Percentiles rank a stretch among this genome's conserved stretches.
phyloP scores from a whole-genome alignment of 805 yeast species.

The Priceomyces carsonii region DNA sequence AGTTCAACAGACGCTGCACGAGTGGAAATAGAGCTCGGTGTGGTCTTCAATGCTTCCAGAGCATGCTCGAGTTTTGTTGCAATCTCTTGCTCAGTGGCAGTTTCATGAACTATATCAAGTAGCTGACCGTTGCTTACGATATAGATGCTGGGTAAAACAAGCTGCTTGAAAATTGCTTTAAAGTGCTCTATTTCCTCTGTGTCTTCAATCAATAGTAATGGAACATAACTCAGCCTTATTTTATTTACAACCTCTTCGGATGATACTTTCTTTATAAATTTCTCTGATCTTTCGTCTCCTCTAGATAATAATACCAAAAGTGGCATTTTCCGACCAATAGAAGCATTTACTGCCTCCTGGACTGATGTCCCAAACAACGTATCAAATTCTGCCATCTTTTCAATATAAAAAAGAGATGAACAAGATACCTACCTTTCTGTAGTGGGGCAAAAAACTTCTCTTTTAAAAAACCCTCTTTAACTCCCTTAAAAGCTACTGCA shows the following conservation, averaged over 20 bases:
- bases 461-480: no score
- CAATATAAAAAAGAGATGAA: no score
- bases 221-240: constrained; percentile 13
- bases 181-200: constrained; percentile 33
- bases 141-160: constrained; percentile 56
- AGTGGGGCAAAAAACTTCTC: no score
- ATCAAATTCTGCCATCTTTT: constrained; percentile 5
- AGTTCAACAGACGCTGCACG: no score
- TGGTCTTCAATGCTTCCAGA: constrained; percentile 4
- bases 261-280: constrained; percentile 12
- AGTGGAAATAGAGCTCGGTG: no score
- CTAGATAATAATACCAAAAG: constrained; percentile 24
- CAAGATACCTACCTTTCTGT: no score
- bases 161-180: constrained; percentile 55
- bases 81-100: constrained; percentile 24
- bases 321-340: constrained; percentile 17
- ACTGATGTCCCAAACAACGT: constrained; percentile 20
- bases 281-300: constrained; percentile 12
- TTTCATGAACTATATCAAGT: constrained; percentile 42
- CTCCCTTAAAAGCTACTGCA: no score
- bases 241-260: background rate
- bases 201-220: constrained; percentile 17
- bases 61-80: constrained; percentile 14
- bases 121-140: constrained; percentile 51
- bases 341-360: constrained; percentile 21